Base-by-base conservation (phyloP, 768 basidiomycete genomes). In the Boletus patriciae region DNA sequence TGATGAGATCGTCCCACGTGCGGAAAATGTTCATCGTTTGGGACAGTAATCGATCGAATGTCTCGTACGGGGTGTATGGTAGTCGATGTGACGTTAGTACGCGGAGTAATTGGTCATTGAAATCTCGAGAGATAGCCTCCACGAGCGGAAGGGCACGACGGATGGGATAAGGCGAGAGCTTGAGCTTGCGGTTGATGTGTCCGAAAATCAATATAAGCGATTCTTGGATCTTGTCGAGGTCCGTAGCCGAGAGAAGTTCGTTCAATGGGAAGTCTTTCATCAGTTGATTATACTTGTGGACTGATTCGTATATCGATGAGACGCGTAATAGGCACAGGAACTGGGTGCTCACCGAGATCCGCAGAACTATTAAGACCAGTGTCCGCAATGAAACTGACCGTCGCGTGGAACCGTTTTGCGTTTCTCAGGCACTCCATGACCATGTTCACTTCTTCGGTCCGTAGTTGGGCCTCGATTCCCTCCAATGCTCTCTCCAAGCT, bases 221-320 rank as follows among this genome's bases (percentile, higher is more conserved):
- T 72, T 97, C 94, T 68, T 96, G 89, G 37, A 98, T 88, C 77
- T 95, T 97, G 70, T 91, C 90, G 2, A 98, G 83, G 71, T 98
- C 97, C 3, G 97, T 97, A 1, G 97, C 94, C 10, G 95, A 93
- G 27, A 99, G 82, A 19, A 98, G 85, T 68, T 98, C 96, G 70
- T 99, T 97, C 29, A 99, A 79, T 0, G 97, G 97, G 65, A 98
- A 98, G 68, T 99, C 97, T 74, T 96, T 97, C 97, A 99, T 98
- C 54, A 98, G 80, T 60, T 92, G 88, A 67, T 99, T 98, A 78
- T 98, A 96, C 72, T 97, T 98, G 79, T 95, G 94, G 12, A 98
- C 96, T 92, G 62, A 8, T 43, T 19, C 27, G n/a, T 16, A 38
- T n/a, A 15, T 19, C 5, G 21, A 50, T 55, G 23, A 46, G 54